Evolutionary conservation across 176 grass and related monocot species (phyloP).

Genomic region (Triticum dicoccoides): DNA sequence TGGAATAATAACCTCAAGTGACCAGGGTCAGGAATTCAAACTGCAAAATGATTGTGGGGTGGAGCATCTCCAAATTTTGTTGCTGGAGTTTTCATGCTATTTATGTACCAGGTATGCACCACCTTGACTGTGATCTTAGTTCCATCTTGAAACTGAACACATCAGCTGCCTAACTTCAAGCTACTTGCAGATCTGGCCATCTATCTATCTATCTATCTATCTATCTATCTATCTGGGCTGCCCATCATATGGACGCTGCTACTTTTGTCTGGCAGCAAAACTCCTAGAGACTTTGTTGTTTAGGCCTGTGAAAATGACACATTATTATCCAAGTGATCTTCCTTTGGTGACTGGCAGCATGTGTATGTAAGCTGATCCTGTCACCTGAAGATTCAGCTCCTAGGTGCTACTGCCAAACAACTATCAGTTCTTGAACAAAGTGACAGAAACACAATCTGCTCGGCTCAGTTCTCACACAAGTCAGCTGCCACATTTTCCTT

Average conservation of each 20-base stretch:
- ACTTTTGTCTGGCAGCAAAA: conserved; percentile 4
- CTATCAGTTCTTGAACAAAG: conserved; percentile 17
- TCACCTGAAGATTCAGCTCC: conserved; percentile 4
- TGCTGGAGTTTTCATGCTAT: background rate
- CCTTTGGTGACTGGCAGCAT: background rate
- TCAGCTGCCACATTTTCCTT: conserved; percentile 6
- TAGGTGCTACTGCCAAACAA: conserved; percentile 3
- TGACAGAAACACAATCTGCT: background rate
- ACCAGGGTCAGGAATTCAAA: conserved; percentile 1
- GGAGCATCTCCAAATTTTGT: background rate
- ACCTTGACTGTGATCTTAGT: conserved; percentile 6
- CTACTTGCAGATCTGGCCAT: conserved; percentile 7
- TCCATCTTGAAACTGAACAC: conserved; percentile 4
- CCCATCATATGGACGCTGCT: background rate
- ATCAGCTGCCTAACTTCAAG: background rate
- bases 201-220: too few species aligned
- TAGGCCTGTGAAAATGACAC: conserved; percentile 6
- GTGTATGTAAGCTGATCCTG: background rate
- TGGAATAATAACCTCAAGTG: background rate
- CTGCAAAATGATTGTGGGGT: background rate
- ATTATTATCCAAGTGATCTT: conserved; percentile 1
- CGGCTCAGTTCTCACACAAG: background rate
- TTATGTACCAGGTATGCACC: background rate
- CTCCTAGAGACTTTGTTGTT: background rate
- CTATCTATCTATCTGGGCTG: background rate